These are phyloP conservation scores for Phytophthora vignae DNA, from an alignment of 352 stramenopile species.

Conservation along the genomic window DNA sequence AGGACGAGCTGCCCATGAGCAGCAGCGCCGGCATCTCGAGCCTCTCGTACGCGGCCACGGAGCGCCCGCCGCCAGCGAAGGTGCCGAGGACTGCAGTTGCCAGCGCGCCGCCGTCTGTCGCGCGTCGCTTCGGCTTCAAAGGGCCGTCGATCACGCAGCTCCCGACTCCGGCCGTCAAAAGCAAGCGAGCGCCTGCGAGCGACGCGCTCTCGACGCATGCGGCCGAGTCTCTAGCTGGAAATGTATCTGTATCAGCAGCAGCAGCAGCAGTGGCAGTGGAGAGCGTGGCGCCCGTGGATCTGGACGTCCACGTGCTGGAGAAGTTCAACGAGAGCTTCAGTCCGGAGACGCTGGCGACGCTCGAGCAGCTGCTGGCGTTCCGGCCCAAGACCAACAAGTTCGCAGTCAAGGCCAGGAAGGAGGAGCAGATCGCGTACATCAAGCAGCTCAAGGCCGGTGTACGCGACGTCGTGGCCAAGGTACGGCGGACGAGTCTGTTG, in stretches of 20 bases:
- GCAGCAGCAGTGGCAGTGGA: too few relatives aligned
- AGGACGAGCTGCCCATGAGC: constrained; percentile 22
- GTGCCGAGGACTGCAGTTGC: constrained; percentile 8
- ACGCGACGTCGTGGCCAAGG: constrained; percentile 46
- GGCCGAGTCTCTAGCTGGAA: too few relatives aligned
- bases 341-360: constrained; percentile 41
- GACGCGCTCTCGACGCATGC: too few relatives aligned
- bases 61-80: constrained; percentile 33
- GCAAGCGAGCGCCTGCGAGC: too few relatives aligned
- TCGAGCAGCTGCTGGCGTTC: constrained; percentile 66
- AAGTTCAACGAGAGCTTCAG: constrained; percentile 47
- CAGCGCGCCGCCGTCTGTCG: constrained; percentile 5
- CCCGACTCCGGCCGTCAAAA: constrained; percentile 1
- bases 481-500: constrained; percentile 4
- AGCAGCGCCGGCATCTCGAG: constrained; percentile 11
- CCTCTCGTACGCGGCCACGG: constrained; percentile 26
- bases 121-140: constrained; percentile 50
- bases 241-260: background rate
- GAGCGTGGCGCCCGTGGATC: background rate
- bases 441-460: constrained; percentile 62
- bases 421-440: constrained; percentile 67
- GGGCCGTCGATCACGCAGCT: constrained; percentile 42
- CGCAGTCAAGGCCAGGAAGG: constrained; percentile 58
- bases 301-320: constrained; percentile 44
- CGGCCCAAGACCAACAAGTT: constrained; percentile 77